Base-by-base conservation (phyloP, 371 early-diverging fungal genomes). In the Mortierella sp. region DNA sequence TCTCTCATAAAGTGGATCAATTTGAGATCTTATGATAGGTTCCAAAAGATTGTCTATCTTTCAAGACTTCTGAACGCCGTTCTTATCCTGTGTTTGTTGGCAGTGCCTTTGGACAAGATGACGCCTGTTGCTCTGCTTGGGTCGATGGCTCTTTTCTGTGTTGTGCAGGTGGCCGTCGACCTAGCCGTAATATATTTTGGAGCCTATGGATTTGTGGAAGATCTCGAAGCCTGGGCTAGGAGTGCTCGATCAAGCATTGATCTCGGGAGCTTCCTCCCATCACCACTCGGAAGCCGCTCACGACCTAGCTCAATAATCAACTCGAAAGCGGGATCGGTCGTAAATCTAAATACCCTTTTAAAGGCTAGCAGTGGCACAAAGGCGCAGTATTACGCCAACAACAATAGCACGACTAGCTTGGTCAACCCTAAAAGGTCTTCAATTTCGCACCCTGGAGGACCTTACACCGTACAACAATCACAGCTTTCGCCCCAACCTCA, bases 1-100 rank as follows among this genome's bases (percentile, higher is more conserved):
- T 22, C 81, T 58, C 60, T 83, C 65, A 70, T 85, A 84, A 43
- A 68, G 65, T 77, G 78, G 78, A 77, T 77, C 54, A 77, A 77
- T 17, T 62, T 77, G n/a, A 59, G 78, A 35, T 68, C 68, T 2
- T 77, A 72, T 32, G 78, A 77, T 54, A 68, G 43, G 31, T 77
- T 72, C 40, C 78, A 77, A 57, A 55, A 61, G 45, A 74, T 87
- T 51, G 85, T 89, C 47, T 89, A 88, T 51, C 59, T 70, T 9
- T 84, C 86, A 7, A 82, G 89, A 29, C 71, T 87, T 34, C 22
- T 89, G 9, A 86, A 85, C 67, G 86, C 86, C 1, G 56, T 88
- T 19, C 66, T 87, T 13, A 86, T 89, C 37, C 86, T 89, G 47
- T 85, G 83, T 34, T 76, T 89, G 22, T 69, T 87, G 22, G 83